Percentiles rank a stretch among this genome's conserved stretches.
Conservation (phyloP, 1,284 basidiomycete species). For the Microbotryomycetes sp. region DNA sequence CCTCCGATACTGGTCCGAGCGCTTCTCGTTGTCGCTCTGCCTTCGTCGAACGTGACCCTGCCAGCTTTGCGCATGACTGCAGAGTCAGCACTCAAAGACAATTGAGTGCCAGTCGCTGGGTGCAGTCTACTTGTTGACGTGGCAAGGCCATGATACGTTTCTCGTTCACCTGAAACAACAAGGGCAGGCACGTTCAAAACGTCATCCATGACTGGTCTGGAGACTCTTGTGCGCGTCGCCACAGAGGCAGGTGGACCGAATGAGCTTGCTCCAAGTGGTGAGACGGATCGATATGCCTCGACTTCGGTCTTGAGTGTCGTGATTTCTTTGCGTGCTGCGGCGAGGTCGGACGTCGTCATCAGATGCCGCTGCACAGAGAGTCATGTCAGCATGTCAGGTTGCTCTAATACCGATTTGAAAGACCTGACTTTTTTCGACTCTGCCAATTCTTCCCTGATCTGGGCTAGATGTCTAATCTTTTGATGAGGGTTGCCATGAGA, state of each 20-base stretch:
- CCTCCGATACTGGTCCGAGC: background rate
- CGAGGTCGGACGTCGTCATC: constrained; percentile 13
- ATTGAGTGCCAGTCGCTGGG: background rate
- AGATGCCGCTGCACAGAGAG: constrained; percentile 14
- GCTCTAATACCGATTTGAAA: background rate
- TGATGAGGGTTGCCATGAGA: constrained; percentile 23
- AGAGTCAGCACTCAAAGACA: background rate
- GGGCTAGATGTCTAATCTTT: constrained; percentile 27
- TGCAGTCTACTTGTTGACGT: background rate
- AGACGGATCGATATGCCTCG: constrained; percentile 18
- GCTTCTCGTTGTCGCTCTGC: background rate
- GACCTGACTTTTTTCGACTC: constrained; percentile 20
- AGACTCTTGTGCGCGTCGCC: background rate
- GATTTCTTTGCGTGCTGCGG: constrained; percentile 3
- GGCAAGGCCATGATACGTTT: background rate
- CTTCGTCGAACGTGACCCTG: background rate
- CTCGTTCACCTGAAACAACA: background rate
- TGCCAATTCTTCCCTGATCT: constrained; percentile 17
- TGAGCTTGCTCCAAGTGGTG: background rate
- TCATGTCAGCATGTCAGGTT: background rate
- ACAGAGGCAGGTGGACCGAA: background rate
- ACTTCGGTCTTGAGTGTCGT: constrained; percentile 17
- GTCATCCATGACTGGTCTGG: background rate
- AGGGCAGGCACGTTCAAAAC: background rate
- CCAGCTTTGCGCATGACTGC: background rate